A percentile compares a stretch with the other conserved stretches of the same genome.
Conservation (phyloP, 108 stramenopile species). For the Aurantiochytrium sp. region DNA sequence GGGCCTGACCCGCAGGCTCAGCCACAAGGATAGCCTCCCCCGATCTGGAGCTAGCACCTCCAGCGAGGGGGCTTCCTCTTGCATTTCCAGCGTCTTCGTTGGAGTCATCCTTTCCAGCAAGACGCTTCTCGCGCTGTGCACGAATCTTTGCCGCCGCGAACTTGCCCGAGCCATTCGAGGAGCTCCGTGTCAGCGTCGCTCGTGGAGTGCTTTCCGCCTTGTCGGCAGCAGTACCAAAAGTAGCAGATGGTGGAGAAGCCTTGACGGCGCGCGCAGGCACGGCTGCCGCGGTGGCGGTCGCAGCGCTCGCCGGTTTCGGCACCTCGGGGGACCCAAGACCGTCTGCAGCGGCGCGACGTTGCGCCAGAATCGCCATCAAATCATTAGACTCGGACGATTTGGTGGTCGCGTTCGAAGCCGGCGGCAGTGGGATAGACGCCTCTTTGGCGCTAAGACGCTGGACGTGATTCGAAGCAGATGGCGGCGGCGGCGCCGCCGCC, state of each 20-base stretch:
- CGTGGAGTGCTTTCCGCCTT: too few species aligned
- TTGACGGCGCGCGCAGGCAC: too few species aligned
- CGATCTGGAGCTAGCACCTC: neutral
- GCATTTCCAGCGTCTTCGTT: neutral
- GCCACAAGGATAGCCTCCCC: neutral
- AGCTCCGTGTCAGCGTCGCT: neutral
- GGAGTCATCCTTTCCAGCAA: neutral
- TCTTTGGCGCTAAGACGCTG: too few species aligned
- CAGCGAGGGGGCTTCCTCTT: neutral
- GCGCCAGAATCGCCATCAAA: neutral
- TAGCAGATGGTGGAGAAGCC: too few species aligned
- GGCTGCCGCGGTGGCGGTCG: too few species aligned
- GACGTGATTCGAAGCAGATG: neutral
- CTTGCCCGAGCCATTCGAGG: neutral
- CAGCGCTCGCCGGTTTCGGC: too few species aligned
- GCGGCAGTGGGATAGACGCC: neutral
- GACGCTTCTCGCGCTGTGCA: neutral
- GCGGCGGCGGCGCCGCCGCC: neutral
- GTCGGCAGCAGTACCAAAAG: too few species aligned
- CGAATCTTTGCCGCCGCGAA: slow-evolving; percentile 2
- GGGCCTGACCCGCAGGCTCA: neutral
- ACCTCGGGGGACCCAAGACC: too few species aligned
- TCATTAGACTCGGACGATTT: neutral
- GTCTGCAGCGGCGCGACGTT: neutral
- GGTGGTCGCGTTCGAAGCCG: neutral